Evolutionary conservation across 2,329 filamentous ascomycete species (phyloP).

Genomic region (Hymenoscyphus infarciens): DNA sequence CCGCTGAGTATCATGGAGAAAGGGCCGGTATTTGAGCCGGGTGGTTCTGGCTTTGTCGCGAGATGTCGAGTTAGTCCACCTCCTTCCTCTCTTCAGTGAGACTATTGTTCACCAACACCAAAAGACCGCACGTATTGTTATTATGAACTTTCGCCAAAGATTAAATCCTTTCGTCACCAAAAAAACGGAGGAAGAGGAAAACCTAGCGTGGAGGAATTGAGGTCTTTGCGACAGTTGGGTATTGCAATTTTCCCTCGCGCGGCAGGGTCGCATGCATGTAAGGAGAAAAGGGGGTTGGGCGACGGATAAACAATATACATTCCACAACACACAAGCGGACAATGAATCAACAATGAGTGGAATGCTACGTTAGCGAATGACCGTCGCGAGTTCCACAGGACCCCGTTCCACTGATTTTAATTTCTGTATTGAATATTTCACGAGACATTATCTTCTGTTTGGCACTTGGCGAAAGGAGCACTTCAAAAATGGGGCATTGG

Average conservation of each 20-base stretch:
- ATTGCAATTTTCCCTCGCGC: background rate
- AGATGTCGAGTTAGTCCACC: too few relatives aligned
- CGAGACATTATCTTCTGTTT: too few relatives aligned
- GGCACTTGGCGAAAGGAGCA: too few relatives aligned
- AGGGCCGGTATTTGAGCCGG: too few relatives aligned
- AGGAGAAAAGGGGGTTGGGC: background rate
- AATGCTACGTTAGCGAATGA: background rate
- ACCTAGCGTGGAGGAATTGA: background rate
- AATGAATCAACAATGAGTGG: background rate
- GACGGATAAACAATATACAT: background rate
- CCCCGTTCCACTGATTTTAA: background rate
- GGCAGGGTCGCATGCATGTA: background rate
- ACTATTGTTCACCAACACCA: too few relatives aligned
- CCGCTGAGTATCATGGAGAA: background rate
- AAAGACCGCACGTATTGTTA: too few relatives aligned
- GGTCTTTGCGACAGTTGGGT: background rate
- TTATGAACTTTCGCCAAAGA: too few relatives aligned
- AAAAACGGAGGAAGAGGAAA: too few relatives aligned
- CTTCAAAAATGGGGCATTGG: too few relatives aligned
- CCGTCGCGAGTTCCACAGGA: background rate
- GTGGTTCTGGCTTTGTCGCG: too few relatives aligned
- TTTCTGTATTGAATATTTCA: background rate
- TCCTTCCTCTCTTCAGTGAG: too few relatives aligned
- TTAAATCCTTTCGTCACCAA: too few relatives aligned
- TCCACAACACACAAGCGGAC: constrained; percentile 1